A percentile compares a stretch with the other conserved stretches of the same genome.
Evolutionary conservation across 2,329 filamentous ascomycete species (phyloP).

Genomic region (Diaporthe australafricana): DNA sequence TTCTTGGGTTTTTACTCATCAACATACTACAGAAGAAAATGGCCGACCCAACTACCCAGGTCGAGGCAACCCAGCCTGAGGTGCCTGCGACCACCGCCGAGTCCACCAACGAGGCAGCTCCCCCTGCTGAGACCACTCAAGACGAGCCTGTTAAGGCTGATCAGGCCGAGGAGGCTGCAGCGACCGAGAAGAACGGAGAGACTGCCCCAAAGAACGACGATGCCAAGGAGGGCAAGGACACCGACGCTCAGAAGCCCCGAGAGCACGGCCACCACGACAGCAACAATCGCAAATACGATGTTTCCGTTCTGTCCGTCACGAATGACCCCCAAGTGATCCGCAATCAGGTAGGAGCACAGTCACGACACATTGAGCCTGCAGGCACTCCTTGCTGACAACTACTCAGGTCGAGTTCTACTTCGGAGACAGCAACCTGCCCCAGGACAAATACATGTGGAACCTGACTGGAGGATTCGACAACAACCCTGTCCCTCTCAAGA

Average conservation of each 20-base stretch:
- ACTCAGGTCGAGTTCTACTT: conserved; percentile 96
- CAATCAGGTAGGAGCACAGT: conserved; percentile 73
- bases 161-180: conserved; percentile 40
- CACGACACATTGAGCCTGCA: neutral
- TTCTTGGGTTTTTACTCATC: neutral
- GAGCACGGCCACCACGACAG: conserved; percentile 52
- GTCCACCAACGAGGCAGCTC: conserved; percentile 48
- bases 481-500: conserved; percentile 81
- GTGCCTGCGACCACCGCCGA: conserved; percentile 37
- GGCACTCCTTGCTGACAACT: conserved; percentile 34
- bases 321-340: conserved; percentile 85
- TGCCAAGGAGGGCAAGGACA: conserved; percentile 40
- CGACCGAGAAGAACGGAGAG: conserved; percentile 44
- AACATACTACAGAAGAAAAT: conserved; percentile 36
- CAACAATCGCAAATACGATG: conserved; percentile 78
- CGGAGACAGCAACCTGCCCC: conserved; percentile 87
- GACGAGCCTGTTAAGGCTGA: conserved; percentile 42
- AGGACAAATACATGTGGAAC: conserved; percentile 88
- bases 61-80: conserved; percentile 41
- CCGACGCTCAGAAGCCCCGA: conserved; percentile 57
- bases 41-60: conserved; percentile 39
- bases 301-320: conserved; percentile 74
- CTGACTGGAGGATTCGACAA: conserved; percentile 83
- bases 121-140: conserved; percentile 42
- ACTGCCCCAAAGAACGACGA: conserved; percentile 38